These are phyloP conservation scores for Neckera pumila DNA, from an alignment of 225 moss, liverwort and hornwort genomes.

Conservation along the genomic window DNA sequence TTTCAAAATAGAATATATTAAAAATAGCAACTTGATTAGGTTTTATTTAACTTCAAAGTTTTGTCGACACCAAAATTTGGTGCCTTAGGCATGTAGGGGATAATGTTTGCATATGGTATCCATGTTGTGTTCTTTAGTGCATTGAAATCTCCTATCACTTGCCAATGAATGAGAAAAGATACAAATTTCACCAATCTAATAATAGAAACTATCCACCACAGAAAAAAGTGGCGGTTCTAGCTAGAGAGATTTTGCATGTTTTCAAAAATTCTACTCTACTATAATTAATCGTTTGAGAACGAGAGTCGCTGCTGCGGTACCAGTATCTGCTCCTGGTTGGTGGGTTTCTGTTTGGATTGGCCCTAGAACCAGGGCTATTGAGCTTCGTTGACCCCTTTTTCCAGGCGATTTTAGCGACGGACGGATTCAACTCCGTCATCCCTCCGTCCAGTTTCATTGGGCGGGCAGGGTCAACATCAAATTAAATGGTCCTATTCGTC, in stretches of 20 bases:
- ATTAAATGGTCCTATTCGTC: not conserved
- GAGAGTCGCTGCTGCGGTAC: not conserved
- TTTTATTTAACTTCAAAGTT: too few species aligned
- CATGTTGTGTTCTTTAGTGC: not conserved
- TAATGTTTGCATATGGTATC: rapidly evolving
- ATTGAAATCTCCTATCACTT: not conserved
- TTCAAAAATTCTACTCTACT: not conserved
- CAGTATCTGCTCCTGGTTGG: not conserved
- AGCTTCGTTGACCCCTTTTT: not conserved
- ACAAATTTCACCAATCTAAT: not conserved
- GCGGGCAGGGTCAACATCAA: not conserved
- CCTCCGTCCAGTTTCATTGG: not conserved
- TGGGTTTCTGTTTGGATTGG: not conserved
- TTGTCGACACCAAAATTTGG: too few species aligned
- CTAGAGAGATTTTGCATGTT: too few species aligned
- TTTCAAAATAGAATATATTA: too few species aligned
- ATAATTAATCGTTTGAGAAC: too few species aligned
- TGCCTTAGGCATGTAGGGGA: too few species aligned
- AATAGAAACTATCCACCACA: not conserved
- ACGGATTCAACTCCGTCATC: not conserved
- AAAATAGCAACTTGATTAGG: too few species aligned
- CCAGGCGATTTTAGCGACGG: not conserved
- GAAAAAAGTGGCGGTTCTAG: rapidly evolving
- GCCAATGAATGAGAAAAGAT: not conserved
- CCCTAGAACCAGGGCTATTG: not conserved